phyloP scores from a whole-genome alignment of 2,329 filamentous ascomycete species.

The Xylariaceae sp. region DNA sequence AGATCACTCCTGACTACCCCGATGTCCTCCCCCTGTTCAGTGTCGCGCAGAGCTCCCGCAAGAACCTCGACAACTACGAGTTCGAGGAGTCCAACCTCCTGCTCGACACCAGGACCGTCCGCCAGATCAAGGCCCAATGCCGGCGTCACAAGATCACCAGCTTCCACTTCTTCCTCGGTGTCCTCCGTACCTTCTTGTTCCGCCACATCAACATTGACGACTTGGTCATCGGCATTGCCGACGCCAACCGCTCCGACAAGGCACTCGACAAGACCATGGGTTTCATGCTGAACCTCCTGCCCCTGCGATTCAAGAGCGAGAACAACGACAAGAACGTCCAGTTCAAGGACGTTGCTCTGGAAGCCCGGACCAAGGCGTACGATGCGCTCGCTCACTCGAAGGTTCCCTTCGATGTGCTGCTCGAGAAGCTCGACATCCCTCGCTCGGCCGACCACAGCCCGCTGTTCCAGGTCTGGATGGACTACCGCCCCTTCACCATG shows the following conservation, averaged over 20 bases:
- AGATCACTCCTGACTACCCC: slow-evolving; percentile 3
- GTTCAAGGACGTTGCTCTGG: slow-evolving; percentile 4
- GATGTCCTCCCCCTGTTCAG: slow-evolving; percentile 3
- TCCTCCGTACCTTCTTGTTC: slow-evolving; percentile 26
- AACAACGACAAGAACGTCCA: neutral
- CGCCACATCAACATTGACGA: slow-evolving; percentile 23
- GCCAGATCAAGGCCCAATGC: slow-evolving; percentile 8
- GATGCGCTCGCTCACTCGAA: slow-evolving; percentile 32
- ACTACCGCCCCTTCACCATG: slow-evolving; percentile 14
- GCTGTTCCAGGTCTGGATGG: slow-evolving; percentile 40
- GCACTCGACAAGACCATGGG: slow-evolving; percentile 31
- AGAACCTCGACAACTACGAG: slow-evolving; percentile 4
- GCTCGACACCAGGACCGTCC: slow-evolving; percentile 1
- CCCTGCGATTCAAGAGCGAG: slow-evolving; percentile 30
- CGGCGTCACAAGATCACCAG: slow-evolving; percentile 22
- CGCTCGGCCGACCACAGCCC: slow-evolving; percentile 33
- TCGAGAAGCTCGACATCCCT: slow-evolving; percentile 33
- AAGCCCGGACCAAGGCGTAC: slow-evolving; percentile 18
- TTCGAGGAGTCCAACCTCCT: slow-evolving; percentile 3
- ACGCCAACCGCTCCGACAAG: slow-evolving; percentile 28
- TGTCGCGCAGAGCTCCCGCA: slow-evolving; percentile 2
- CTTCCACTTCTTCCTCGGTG: slow-evolving; percentile 36
- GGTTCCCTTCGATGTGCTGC: slow-evolving; percentile 41
- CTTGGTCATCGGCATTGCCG: slow-evolving; percentile 35
- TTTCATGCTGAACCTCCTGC: slow-evolving; percentile 40